phyloP scores from a whole-genome alignment of 306 rosid species.

The Abrus pulchellus region DNA sequence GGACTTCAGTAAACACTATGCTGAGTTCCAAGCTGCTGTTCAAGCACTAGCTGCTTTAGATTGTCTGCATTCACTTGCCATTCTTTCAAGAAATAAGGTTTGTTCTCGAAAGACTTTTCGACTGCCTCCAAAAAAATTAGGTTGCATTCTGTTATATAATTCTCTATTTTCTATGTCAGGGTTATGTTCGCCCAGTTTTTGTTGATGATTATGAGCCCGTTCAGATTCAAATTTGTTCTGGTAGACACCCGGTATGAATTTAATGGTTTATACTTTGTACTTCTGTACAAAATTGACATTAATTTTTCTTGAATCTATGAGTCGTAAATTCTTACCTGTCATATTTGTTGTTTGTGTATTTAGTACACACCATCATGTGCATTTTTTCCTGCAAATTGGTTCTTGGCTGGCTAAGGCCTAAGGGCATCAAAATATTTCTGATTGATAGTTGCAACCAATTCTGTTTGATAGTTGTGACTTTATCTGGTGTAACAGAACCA shows the following conservation, averaged over 20 bases:
- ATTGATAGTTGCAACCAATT: constrained; percentile 16
- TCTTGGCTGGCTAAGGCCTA: background rate
- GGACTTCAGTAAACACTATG: constrained; percentile 72
- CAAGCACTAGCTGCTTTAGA: constrained; percentile 93
- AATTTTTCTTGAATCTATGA: constrained; percentile 31
- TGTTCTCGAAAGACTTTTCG: constrained; percentile 39
- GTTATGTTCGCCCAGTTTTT: constrained; percentile 78
- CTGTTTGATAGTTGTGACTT: constrained; percentile 31
- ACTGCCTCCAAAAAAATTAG: constrained; percentile 36
- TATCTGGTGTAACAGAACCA: constrained; percentile 18
- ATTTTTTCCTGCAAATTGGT: constrained; percentile 29
- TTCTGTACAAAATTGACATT: constrained; percentile 13
- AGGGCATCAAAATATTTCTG: constrained; percentile 26
- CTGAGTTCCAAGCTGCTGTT: constrained; percentile 85
- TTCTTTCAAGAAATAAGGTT: constrained; percentile 93
- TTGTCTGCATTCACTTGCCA: constrained; percentile 90
- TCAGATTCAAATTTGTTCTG: constrained; percentile 79
- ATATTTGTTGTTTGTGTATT: constrained; percentile 17
- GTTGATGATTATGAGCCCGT: constrained; percentile 73
- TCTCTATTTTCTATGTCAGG: constrained; percentile 61
- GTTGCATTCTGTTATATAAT: constrained; percentile 18
- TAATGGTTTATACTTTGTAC: constrained; percentile 21
- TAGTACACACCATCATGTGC: background rate
- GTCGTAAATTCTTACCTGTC: constrained; percentile 34
- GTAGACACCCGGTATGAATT: constrained; percentile 88